Evolutionary conservation across 805 yeast genomes (phyloP).

Genomic region (Debaryomyces castellii): DNA sequence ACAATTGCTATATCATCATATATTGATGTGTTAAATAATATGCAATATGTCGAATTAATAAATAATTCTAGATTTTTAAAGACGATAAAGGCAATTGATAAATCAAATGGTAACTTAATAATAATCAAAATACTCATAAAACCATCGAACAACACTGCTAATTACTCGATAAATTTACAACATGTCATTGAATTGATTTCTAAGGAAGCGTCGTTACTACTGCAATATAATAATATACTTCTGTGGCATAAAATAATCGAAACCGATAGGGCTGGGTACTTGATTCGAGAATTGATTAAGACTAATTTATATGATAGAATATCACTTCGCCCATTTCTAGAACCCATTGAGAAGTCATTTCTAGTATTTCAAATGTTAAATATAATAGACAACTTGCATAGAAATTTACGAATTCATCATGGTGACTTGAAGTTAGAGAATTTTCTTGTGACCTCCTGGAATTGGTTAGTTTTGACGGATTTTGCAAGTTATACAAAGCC

Average conservation of each 20-base stretch:
- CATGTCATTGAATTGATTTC: conserved; percentile 25
- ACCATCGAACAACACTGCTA: conserved; percentile 23
- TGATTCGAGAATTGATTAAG: conserved; percentile 77
- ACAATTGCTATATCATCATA: conserved; percentile 91
- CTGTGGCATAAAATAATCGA: conserved; percentile 76
- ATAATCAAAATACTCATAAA: conserved; percentile 78
- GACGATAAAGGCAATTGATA: conserved; percentile 76
- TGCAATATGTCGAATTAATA: conserved; percentile 72
- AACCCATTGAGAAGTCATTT: conserved; percentile 79
- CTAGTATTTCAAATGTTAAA: conserved; percentile 74
- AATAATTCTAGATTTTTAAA: conserved; percentile 84
- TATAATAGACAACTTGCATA: conserved; percentile 66
- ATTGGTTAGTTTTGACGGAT: conserved; percentile 81
- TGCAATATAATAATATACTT: conserved; percentile 57
- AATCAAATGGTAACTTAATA: conserved; percentile 63
- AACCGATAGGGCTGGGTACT: conserved; percentile 88
- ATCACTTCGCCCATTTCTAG: conserved; percentile 83
- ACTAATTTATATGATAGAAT: conserved; percentile 86
- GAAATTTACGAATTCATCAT: conserved; percentile 56
- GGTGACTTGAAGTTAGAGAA: conserved; percentile 95
- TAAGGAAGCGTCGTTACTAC: conserved; percentile 40
- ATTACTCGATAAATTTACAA: conserved; percentile 22
- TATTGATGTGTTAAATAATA: conserved; percentile 71
- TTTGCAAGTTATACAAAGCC: conserved; percentile 82
- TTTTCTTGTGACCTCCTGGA: conserved; percentile 81